phyloP scores from a whole-genome alignment of 1,284 basidiomycete genomes.

The Agaricales sp. region DNA sequence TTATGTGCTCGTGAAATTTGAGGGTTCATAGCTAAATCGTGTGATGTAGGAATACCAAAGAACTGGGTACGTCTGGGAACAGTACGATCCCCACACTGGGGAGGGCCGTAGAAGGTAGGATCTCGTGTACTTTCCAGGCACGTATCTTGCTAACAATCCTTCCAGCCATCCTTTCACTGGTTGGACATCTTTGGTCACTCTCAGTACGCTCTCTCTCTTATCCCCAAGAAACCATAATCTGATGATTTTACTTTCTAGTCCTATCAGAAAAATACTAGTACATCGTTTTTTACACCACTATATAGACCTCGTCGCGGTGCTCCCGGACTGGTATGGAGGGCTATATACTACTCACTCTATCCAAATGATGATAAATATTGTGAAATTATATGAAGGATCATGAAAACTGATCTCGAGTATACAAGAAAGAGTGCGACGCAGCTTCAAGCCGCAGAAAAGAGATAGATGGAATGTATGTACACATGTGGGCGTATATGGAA shows the following conservation, averaged over 20 bases:
- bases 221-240: conserved; percentile 4
- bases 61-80: conserved; percentile 94
- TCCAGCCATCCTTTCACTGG: conserved; percentile 83
- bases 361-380: too few species aligned
- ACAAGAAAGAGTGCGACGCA: neutral
- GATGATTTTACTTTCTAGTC: conserved; percentile 24
- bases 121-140: conserved; percentile 5
- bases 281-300: too few species aligned
- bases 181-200: conserved; percentile 80
- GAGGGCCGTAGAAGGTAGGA: conserved; percentile 73
- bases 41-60: conserved; percentile 75
- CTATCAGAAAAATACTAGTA: conserved; percentile 47
- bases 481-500: conserved; percentile 1
- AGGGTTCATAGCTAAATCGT: conserved; percentile 5
- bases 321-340: too few species aligned
- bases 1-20: neutral
- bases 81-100: conserved; percentile 81
- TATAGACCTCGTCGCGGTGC: too few species aligned
- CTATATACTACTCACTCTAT: too few species aligned
- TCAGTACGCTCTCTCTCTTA: too few species aligned
- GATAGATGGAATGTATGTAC: neutral
- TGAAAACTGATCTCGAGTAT: neutral
- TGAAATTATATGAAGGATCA: neutral
- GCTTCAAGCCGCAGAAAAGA: neutral
- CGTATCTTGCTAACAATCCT: conserved; percentile 8